phyloP scores from a whole-genome alignment of 2,329 filamentous ascomycete species.

The Epichloe typhina region DNA sequence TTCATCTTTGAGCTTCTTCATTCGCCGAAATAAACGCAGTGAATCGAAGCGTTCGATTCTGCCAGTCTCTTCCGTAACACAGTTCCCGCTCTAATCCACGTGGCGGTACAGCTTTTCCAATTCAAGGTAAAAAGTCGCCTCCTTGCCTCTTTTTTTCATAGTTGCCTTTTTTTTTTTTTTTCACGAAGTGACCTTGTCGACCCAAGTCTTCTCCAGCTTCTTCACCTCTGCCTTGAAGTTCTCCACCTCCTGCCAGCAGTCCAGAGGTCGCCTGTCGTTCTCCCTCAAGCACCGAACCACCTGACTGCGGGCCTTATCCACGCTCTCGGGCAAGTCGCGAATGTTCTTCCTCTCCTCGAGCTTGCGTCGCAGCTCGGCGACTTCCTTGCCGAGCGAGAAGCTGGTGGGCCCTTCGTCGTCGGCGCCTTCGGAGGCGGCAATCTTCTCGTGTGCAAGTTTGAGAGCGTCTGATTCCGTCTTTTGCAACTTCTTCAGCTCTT shows the following conservation, averaged over 20 bases:
- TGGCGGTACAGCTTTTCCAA: neutral
- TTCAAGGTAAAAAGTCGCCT: neutral
- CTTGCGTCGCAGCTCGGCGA: slow-evolving; percentile 43
- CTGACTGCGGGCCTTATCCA: slow-evolving; percentile 62
- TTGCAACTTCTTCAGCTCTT: slow-evolving; percentile 71
- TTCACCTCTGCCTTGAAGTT: slow-evolving; percentile 81
- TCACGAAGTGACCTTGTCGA: slow-evolving; percentile 56
- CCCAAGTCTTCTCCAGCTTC: slow-evolving; percentile 74
- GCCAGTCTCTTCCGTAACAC: neutral
- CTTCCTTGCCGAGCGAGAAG: slow-evolving; percentile 43
- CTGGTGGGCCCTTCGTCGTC: slow-evolving; percentile 21
- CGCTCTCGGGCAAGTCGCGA: slow-evolving; percentile 53
- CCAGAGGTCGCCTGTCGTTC: slow-evolving; percentile 76
- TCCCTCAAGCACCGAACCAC: slow-evolving; percentile 70
- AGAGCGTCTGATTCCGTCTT: slow-evolving; percentile 58
- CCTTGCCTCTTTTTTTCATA: neutral
- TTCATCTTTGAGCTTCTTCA: neutral
- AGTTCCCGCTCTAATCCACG: neutral
- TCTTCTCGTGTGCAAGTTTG: slow-evolving; percentile 51
- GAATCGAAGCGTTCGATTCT: neutral
- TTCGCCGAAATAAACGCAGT: neutral
- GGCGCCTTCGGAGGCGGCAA: slow-evolving; percentile 32
- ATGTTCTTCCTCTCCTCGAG: slow-evolving; percentile 51
- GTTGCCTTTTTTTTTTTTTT: neutral
- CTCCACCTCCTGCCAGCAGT: slow-evolving; percentile 92